Evolutionary conservation across 129 eudicot genomes (phyloP).

Genomic region (Cynara cardunculus): DNA sequence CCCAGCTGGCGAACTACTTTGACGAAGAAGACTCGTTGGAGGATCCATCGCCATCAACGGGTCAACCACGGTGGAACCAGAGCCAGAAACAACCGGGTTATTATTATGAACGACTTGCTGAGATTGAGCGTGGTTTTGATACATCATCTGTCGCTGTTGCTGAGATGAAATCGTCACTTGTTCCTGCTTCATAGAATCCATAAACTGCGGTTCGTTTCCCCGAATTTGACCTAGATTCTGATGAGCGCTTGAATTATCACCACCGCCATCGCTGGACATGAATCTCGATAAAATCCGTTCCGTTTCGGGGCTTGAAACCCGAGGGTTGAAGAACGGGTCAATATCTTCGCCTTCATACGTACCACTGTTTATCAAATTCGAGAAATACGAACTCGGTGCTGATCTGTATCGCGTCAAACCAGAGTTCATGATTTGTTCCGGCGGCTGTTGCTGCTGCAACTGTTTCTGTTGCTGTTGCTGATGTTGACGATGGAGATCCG

Average conservation of each 20-base stretch:
- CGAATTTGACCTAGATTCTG: slow-evolving; percentile 9
- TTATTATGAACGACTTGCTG: slow-evolving; percentile 10
- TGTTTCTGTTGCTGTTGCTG: not conserved
- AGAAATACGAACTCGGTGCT: slow-evolving; percentile 76
- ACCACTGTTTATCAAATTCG: slow-evolving; percentile 35
- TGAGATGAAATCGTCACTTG: slow-evolving; percentile 19
- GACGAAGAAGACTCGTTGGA: slow-evolving; percentile 50
- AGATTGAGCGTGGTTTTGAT: slow-evolving; percentile 27
- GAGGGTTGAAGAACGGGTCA: slow-evolving; percentile 40
- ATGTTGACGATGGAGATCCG: slow-evolving; percentile 8
- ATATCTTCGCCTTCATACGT: slow-evolving; percentile 46
- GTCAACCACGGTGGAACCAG: slow-evolving; percentile 16
- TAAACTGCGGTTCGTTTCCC: slow-evolving; percentile 15
- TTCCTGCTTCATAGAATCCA: slow-evolving; percentile 39
- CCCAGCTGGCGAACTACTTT: slow-evolving; percentile 82
- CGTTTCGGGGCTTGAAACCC: slow-evolving; percentile 41
- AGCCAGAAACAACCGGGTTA: slow-evolving; percentile 12
- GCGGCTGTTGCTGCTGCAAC: slow-evolving; percentile 9
- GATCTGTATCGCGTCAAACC: slow-evolving; percentile 73
- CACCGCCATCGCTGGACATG: slow-evolving; percentile 20
- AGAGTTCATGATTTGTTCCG: slow-evolving; percentile 42
- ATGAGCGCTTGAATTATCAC: slow-evolving; percentile 6
- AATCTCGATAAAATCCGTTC: slow-evolving; percentile 38
- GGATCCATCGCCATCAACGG: not conserved
- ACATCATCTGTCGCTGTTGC: slow-evolving; percentile 30